These are phyloP conservation scores for Globisporangium solare DNA, from an alignment of 352 stramenopile genomes.

Conservation along the genomic window DNA sequence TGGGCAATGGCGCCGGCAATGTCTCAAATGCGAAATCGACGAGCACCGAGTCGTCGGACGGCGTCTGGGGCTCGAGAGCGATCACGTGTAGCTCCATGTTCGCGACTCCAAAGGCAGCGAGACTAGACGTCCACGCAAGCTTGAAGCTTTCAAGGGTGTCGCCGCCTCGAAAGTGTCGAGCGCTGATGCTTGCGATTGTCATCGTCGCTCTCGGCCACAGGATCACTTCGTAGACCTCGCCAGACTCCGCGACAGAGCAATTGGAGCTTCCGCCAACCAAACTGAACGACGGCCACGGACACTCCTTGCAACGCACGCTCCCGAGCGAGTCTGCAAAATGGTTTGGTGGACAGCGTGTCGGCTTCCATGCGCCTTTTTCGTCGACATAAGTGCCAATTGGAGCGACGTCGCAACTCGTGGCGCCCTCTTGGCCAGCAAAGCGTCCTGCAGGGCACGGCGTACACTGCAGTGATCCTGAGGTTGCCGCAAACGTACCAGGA, in stretches of 20 bases:
- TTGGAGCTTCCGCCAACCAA: not conserved
- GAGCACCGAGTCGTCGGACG: constrained; percentile 4
- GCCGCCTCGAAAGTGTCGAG: not conserved
- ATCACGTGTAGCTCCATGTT: constrained; percentile 8
- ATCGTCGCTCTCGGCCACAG: constrained; percentile 11
- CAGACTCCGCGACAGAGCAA: not conserved
- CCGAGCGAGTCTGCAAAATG: not conserved
- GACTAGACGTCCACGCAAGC: constrained; percentile 1
- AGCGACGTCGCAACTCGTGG: constrained; percentile 5
- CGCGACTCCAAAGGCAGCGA: constrained; percentile 7
- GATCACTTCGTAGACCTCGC: constrained; percentile 12
- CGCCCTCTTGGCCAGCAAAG: not conserved
- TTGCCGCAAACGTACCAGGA: constrained; percentile 1
- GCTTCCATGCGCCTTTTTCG: constrained; percentile 4
- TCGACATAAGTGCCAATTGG: constrained; percentile 2
- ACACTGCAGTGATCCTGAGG: constrained; percentile 3
- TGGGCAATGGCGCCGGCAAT: not conserved
- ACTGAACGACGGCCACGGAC: constrained; percentile 15
- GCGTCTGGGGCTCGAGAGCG: constrained; percentile 7
- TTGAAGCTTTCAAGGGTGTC: not conserved
- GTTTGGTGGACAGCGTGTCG: constrained; percentile 8
- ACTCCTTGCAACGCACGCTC: not conserved
- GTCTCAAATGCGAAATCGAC: constrained; percentile 10
- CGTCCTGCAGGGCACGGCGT: constrained; percentile 1
- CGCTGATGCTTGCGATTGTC: constrained; percentile 11